Conservation (phyloP, 1,139 yeast genomes). For the Kodamaea plutei region DNA sequence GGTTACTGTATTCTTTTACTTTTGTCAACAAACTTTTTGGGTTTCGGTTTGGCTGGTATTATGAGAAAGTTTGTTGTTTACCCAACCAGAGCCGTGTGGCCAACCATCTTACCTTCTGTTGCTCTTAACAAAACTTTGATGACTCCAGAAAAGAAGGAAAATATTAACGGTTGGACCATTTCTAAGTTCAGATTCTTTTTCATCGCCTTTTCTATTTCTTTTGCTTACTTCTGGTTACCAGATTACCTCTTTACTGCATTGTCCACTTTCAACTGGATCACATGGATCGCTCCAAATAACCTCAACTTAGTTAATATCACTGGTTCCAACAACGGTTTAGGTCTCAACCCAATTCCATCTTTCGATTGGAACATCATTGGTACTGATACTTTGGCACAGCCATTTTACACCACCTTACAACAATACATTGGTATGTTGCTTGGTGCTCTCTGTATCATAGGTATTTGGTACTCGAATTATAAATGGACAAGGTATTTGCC, state of each 20-base stretch:
- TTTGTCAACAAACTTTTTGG: constrained; percentile 18
- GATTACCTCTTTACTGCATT: constrained; percentile 16
- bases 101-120: constrained; percentile 16
- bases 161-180: constrained; percentile 18
- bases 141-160: constrained; percentile 14
- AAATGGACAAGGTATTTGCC: constrained; percentile 17
- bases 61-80: constrained; percentile 18
- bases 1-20: constrained; percentile 16
- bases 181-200: constrained; percentile 17
- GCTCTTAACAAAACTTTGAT: constrained; percentile 19
- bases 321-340: constrained; percentile 15
- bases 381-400: constrained; percentile 9
- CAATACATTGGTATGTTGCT: constrained; percentile 14
- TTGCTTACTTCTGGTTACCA: constrained; percentile 19
- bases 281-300: constrained; percentile 20
- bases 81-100: constrained; percentile 16
- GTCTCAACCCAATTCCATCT: constrained; percentile 17
- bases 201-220: constrained; percentile 11
- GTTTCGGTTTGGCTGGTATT: constrained; percentile 21
- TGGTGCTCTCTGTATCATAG: constrained; percentile 13
- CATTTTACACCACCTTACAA: constrained; percentile 13
- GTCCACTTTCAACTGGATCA: constrained; percentile 18
- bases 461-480: constrained; percentile 14
- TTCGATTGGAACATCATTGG: constrained; percentile 18
- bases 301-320: constrained; percentile 16